phyloP scores from a whole-genome alignment of 2,329 filamentous ascomycete species.

The Aspergillus tanneri region DNA sequence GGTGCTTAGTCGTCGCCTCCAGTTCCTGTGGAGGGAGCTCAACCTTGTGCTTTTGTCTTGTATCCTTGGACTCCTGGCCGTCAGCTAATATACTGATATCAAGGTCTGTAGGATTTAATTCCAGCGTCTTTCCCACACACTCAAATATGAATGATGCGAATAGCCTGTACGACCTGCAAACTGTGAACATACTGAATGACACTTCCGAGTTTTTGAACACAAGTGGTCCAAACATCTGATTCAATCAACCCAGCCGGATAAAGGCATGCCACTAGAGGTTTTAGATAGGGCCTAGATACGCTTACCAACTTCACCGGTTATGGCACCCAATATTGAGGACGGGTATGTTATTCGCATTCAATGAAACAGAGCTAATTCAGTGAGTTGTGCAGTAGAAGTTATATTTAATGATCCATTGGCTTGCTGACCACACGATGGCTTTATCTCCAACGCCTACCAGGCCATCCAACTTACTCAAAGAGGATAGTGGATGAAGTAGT shows the following conservation, averaged over 20 bases:
- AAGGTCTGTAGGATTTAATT: constrained; percentile 3
- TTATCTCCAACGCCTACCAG: too few species aligned
- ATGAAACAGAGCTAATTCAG: too few species aligned
- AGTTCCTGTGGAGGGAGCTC: not conserved
- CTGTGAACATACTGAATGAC: constrained; percentile 15
- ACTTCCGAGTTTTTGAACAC: constrained; percentile 9
- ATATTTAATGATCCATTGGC: too few species aligned
- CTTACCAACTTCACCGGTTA: constrained; percentile 13
- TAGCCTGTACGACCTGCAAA: constrained; percentile 9
- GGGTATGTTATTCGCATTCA: too few species aligned
- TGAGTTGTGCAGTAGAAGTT: too few species aligned
- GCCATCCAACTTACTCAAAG: too few species aligned
- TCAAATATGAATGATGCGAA: constrained; percentile 8
- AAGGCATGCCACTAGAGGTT: constrained; percentile 5
- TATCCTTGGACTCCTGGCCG: not conserved
- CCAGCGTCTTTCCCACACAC: constrained; percentile 8
- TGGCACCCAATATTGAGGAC: constrained; percentile 13
- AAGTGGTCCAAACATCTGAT: constrained; percentile 10
- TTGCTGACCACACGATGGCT: too few species aligned
- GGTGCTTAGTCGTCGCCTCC: too few species aligned
- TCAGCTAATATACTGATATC: constrained; percentile 2
- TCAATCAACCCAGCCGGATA: constrained; percentile 7
- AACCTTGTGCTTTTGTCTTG: not conserved
- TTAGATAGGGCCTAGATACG: constrained; percentile 9
- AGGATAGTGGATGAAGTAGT: too few species aligned